Conservation (phyloP, 2,329 filamentous ascomycete species). For the Penicillium griseofulvum region DNA sequence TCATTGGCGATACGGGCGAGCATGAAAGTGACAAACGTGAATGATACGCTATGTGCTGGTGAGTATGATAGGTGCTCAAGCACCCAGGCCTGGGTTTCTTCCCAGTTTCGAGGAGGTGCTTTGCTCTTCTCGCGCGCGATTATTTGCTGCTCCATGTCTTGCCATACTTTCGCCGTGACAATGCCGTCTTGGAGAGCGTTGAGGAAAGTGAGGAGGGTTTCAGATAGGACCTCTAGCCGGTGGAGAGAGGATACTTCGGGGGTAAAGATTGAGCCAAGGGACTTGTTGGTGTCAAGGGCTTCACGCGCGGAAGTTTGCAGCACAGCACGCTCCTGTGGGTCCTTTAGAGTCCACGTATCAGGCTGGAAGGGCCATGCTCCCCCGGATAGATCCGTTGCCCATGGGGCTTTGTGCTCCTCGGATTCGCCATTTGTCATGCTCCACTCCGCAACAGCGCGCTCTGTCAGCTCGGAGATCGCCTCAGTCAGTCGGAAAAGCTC, state of each 20-base stretch:
- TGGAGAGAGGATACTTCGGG: constrained; percentile 62
- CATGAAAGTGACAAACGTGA: constrained; percentile 81
- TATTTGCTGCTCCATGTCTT: constrained; percentile 61
- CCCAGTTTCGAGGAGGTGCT: constrained; percentile 46
- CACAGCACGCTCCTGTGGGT: constrained; percentile 41
- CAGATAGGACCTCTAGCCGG: constrained; percentile 71
- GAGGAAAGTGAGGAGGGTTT: constrained; percentile 72
- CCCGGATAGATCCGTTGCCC: constrained; percentile 48
- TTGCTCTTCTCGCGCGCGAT: constrained; percentile 51
- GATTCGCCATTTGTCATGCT: constrained; percentile 53
- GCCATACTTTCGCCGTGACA: constrained; percentile 68
- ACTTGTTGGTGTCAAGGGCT: constrained; percentile 69
- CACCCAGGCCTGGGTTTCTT: constrained; percentile 60
- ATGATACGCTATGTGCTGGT: constrained; percentile 81
- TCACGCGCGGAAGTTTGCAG: constrained; percentile 52
- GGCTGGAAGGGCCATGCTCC: constrained; percentile 59
- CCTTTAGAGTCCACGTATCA: constrained; percentile 48
- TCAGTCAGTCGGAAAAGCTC: constrained; percentile 90
- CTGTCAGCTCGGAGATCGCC: constrained; percentile 62
- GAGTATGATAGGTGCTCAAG: constrained; percentile 71
- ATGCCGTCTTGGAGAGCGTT: constrained; percentile 74
- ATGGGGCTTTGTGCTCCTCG: constrained; percentile 44
- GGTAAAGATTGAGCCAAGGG: constrained; percentile 61
- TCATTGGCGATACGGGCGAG: constrained; percentile 61
- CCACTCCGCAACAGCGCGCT: constrained; percentile 61